Conservation (phyloP, 164 flowering plant species). For the Sedum album region DNA sequence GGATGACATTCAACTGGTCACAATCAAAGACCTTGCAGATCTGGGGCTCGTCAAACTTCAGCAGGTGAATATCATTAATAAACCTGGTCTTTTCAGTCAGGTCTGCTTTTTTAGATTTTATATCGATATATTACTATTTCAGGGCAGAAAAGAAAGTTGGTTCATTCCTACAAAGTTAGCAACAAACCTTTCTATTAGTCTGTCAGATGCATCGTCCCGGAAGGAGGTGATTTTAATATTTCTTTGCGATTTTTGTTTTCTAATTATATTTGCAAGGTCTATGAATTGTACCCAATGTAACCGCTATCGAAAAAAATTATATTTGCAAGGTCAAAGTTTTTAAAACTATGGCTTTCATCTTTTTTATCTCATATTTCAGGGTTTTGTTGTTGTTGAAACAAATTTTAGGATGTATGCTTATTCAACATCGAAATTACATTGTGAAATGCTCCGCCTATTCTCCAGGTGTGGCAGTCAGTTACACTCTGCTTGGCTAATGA, state of each 20-base stretch:
- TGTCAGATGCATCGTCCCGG: slow-evolving; percentile 78
- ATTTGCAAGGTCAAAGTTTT: too few species aligned
- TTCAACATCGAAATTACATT: slow-evolving; percentile 80
- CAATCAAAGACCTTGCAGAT: slow-evolving; percentile 78
- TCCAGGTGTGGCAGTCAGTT: slow-evolving; percentile 42
- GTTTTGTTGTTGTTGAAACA: slow-evolving; percentile 88
- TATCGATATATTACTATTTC: slow-evolving; percentile 16
- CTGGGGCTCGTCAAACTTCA: slow-evolving; percentile 85
- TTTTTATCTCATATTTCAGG: slow-evolving; percentile 33
- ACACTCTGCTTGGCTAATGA: neutral
- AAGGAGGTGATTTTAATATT: slow-evolving; percentile 48
- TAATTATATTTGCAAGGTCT: neutral
- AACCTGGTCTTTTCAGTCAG: neutral
- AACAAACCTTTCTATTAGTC: slow-evolving; percentile 83
- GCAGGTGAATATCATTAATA: slow-evolving; percentile 40
- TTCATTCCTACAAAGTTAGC: slow-evolving; percentile 92
- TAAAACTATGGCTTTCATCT: neutral
- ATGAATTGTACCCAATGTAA: too few species aligned
- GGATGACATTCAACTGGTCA: slow-evolving; percentile 49
- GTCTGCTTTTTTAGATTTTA: neutral
- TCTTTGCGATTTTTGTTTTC: neutral
- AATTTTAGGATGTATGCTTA: slow-evolving; percentile 92
- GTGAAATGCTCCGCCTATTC: slow-evolving; percentile 84
- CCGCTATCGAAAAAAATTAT: too few species aligned
- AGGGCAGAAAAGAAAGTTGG: slow-evolving; percentile 99